Base-by-base conservation (phyloP, 1,139 yeast genomes). In the Arxiozyma telluris region DNA sequence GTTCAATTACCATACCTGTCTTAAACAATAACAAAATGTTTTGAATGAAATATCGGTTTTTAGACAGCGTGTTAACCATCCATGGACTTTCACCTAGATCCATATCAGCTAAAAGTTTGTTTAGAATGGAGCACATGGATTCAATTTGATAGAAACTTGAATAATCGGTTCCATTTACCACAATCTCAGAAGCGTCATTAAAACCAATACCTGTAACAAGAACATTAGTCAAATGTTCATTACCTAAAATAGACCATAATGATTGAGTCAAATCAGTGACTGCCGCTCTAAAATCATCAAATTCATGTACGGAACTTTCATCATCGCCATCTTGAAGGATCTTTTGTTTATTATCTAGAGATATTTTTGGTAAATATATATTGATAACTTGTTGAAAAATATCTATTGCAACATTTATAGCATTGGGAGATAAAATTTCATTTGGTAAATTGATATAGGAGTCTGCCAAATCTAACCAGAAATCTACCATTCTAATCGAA, bases 401-500 rank as follows among this genome's bases (percentile, higher is more conserved):
- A 17, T 62, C 64, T 9, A 60, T 56, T 2, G 70, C 65, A 23
- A 66, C 49, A 22, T 60, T 58, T 17, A 62, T 57, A 1, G 67
- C 64, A 45, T 64, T 58, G n/a, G 62, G 61, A 7, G 61, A 47
- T 41, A 65, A 44, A 4, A 61, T 54, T 48, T 64, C 69, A 21
- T 60, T 56, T 7, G 66, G 59, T 51, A 68, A 54, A 53, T 71
- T 63, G 17, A 66, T 58, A 30, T 66, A 80, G 1, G 80, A 76
- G 57, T 87, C 94, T 11, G 84, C 81, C 53, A 86, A 74, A 55
- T 83, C 84, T 53, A 80, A 79, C 98, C 98, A 93, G 64, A 90
- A 88, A 53, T 83, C 83, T 5, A 87, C 73, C 60, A 89, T 74
- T 54, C 82, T 84, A 47, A 77, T 80, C 18, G 95, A 84, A 15